Evolutionary conservation across 306 rosid species (phyloP).

Genomic region (Lagenaria siceraria): DNA sequence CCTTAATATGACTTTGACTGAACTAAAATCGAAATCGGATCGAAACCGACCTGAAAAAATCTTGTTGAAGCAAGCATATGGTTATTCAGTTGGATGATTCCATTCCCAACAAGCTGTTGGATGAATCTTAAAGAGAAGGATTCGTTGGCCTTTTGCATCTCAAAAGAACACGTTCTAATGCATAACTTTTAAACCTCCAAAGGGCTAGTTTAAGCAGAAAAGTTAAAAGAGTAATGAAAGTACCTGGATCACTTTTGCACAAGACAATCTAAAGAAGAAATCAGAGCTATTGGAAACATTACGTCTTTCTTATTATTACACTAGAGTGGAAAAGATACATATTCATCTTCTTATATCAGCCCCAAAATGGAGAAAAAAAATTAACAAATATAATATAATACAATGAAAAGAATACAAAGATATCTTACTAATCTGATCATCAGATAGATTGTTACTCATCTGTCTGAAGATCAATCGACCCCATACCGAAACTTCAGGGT

Average conservation of each 20-base stretch:
- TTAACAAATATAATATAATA: slow-evolving; percentile 53
- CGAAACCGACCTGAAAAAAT: neutral
- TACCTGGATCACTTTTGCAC: neutral
- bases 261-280: neutral
- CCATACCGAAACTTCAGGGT: slow-evolving; percentile 7
- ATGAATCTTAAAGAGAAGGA: neutral
- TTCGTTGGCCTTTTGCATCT: neutral
- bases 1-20: too few relatives aligned
- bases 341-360: neutral
- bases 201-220: too few relatives aligned
- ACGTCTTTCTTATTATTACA: neutral
- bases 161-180: neutral
- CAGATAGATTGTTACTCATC: slow-evolving; percentile 16
- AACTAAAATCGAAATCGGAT: too few relatives aligned
- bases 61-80: neutral
- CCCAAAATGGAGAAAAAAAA: slow-evolving; percentile 22
- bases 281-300: neutral
- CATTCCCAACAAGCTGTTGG: neutral
- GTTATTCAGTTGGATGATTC: neutral
- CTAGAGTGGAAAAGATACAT: neutral
- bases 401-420: slow-evolving; percentile 24
- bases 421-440: slow-evolving; percentile 22
- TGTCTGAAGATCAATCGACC: slow-evolving; percentile 7
- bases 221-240: too few relatives aligned
- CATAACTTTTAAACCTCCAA: neutral